Percentiles rank a stretch among this genome's conserved stretches.
These are phyloP conservation scores for Eucalyptus cloeziana DNA, from an alignment of 345 rosid genomes.

Conservation along the genomic window DNA sequence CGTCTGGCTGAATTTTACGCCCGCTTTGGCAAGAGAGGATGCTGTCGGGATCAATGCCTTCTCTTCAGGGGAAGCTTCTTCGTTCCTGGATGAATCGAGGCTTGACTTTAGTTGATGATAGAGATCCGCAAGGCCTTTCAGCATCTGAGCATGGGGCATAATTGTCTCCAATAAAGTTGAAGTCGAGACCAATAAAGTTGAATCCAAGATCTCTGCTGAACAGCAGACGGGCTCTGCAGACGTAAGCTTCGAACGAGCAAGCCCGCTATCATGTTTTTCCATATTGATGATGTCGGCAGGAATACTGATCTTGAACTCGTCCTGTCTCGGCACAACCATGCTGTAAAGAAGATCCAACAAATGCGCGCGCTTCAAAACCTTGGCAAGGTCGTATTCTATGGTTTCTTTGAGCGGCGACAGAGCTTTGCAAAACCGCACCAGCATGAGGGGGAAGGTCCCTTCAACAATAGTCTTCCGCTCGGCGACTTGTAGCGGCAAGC, in stretches of 20 bases:
- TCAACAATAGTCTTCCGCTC: neutral
- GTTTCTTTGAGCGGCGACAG: neutral
- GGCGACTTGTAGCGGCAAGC: neutral
- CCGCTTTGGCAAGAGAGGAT: neutral
- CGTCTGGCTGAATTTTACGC: neutral
- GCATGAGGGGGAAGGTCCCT: neutral
- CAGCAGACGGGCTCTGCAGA: too few relatives aligned
- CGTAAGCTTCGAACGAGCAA: neutral
- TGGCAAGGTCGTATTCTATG: too few relatives aligned
- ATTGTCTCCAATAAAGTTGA: too few relatives aligned
- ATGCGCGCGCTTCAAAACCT: neutral
- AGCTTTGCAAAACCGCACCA: neutral
- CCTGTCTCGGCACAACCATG: neutral
- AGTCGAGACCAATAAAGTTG: too few relatives aligned
- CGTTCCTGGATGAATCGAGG: neutral
- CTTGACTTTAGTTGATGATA: too few relatives aligned
- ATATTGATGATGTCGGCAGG: neutral
- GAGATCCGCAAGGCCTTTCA: neutral
- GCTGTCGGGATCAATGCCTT: neutral
- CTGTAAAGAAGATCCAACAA: neutral
- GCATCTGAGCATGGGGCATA: neutral
- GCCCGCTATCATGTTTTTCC: too few relatives aligned
- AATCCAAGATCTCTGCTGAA: too few relatives aligned
- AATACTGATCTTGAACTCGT: neutral
- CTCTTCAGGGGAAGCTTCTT: neutral